Base-by-base conservation (phyloP, 2,329 filamentous ascomycete genomes). In the Alternaria brassicicola region DNA sequence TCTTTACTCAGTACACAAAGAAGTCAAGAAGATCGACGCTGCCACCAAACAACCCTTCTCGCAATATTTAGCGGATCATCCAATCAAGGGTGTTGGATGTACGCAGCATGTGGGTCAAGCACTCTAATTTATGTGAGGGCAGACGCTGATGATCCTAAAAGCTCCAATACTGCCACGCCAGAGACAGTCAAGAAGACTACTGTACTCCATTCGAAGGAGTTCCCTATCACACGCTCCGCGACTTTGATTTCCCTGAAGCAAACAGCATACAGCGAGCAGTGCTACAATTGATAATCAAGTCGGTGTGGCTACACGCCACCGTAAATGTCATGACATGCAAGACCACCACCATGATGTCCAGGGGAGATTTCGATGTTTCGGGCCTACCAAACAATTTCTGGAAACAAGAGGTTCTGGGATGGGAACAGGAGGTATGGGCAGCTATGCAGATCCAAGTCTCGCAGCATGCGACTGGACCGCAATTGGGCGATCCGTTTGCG, bases 361-460 rank as follows among this genome's bases (percentile, higher is more conserved):
- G 23, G 15, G 36, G 43, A 17, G 52, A 52, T 13, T 57, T 62
- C 1, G 52, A 62, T 10, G 53, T 57, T 38, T 52, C 60, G 13
- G 39, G 48, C 12, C 26, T 66, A 39, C 33, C 67, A 19, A 31
- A 62, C 13, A 60, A 68, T 12, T 66, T 68, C 42, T 71, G 68
- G 67, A 47, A 67, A 12, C 51, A 41, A 3, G 68, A 71, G 43
- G 31, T 68, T 15, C 42, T 55, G 4, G 60, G 58, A 3, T 71
- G 68, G 68, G 64, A 69, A 46, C 35, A 47, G 12, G 54, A 59
- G 25, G 53, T 64, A 4, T 65, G 65, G 56, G 52, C 65, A 0
- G 55, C 55, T 0, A 47, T 62, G 3, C 68, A 71, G 31, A 59
- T 57, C 2, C 31, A 55, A 0, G 28, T 70, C 15, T 41, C 61